These are phyloP conservation scores for Aspergillus floridensis DNA, from an alignment of 2,329 filamentous ascomycete species.

Conservation along the genomic window DNA sequence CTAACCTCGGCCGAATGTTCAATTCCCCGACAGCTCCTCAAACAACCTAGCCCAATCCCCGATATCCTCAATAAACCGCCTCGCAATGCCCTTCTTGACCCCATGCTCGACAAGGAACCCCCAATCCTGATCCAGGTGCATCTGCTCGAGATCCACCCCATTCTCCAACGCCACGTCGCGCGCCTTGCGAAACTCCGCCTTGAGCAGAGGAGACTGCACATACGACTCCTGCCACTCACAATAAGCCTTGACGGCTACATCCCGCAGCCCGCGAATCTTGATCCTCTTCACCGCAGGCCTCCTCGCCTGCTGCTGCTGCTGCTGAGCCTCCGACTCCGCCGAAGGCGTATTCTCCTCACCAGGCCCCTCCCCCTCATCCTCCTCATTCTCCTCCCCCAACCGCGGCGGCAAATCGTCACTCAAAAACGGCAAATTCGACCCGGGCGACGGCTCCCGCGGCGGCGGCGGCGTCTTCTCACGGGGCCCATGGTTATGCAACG, in stretches of 20 bases:
- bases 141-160: slow-evolving; percentile 17
- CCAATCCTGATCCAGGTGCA: slow-evolving; percentile 16
- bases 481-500: neutral
- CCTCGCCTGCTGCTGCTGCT: neutral
- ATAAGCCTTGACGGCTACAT: slow-evolving; percentile 19
- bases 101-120: slow-evolving; percentile 15
- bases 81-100: slow-evolving; percentile 15
- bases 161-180: slow-evolving; percentile 15
- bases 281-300: neutral
- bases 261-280: slow-evolving; percentile 13
- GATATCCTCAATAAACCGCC: slow-evolving; percentile 18
- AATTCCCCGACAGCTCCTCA: neutral
- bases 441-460: neutral
- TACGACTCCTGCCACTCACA: slow-evolving; percentile 18
- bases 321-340: neutral
- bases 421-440: no score
- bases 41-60: slow-evolving; percentile 9
- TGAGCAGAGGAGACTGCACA: slow-evolving; percentile 13
- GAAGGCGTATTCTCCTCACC: no score
- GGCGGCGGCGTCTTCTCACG: neutral
- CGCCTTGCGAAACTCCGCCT: slow-evolving; percentile 16
- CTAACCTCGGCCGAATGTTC: neutral
- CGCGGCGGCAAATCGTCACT: no score
- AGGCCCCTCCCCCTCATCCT: no score
- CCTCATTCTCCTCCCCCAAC: no score